These are phyloP conservation scores for Castanea crenata DNA, from an alignment of 306 rosid genomes.

Conservation along the genomic window DNA sequence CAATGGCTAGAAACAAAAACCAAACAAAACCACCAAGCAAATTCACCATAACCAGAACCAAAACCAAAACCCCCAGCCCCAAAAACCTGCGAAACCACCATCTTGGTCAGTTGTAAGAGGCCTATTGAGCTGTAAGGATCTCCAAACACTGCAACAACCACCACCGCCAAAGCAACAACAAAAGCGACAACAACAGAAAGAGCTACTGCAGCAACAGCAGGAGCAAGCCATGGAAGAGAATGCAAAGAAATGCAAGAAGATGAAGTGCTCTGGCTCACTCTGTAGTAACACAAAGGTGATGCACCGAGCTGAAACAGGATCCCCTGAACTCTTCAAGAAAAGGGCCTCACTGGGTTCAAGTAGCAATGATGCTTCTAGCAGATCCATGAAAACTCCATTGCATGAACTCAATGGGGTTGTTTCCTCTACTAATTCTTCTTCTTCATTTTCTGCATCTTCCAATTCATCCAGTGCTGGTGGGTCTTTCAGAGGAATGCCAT, in stretches of 20 bases:
- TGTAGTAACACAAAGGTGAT: conserved; percentile 82
- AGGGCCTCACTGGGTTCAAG: conserved; percentile 45
- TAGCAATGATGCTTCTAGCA: conserved; percentile 51
- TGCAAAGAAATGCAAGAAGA: conserved; percentile 77
- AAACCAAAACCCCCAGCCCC: conserved; percentile 48
- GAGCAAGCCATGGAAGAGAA: conserved; percentile 58
- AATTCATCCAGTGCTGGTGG: conserved; percentile 50
- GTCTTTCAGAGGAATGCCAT: conserved; percentile 83
- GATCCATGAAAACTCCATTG: conserved; percentile 70
- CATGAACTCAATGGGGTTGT: conserved; percentile 57
- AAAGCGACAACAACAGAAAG: conserved; percentile 37
- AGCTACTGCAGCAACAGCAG: conserved; percentile 41
- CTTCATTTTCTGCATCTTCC: conserved; percentile 63
- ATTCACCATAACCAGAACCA: conserved; percentile 45
- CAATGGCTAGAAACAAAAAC: conserved; percentile 62
- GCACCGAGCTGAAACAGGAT: conserved; percentile 63
- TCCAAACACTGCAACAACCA: conserved; percentile 36
- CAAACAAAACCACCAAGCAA: conserved; percentile 47
- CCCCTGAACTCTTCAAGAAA: conserved; percentile 65
- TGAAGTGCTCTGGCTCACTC: conserved; percentile 87
- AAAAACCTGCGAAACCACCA: conserved; percentile 62
- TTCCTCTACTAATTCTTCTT: conserved; percentile 43
- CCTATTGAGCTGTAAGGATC: conserved; percentile 60
- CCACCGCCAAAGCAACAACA: conserved; percentile 21
- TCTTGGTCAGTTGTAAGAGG: conserved; percentile 85